phyloP scores from a whole-genome alignment of 2,329 filamentous ascomycete genomes.

The Orbilia ellipsospora region DNA sequence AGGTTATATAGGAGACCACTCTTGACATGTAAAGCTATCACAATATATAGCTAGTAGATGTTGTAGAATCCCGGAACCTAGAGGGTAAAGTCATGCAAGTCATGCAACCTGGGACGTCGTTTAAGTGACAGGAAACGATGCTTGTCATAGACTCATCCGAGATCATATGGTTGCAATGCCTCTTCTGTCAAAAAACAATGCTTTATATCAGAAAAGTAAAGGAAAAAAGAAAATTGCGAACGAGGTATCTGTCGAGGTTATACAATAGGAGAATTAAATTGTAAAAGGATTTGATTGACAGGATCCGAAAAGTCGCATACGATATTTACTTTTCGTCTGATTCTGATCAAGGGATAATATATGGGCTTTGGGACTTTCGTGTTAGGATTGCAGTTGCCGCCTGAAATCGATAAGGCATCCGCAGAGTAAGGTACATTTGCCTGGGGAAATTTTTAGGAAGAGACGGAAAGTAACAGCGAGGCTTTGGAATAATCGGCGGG shows the following conservation, averaged over 20 bases:
- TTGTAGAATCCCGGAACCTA: conserved; percentile 24
- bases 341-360: conserved; percentile 53
- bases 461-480: conserved; percentile 39
- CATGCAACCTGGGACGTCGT: conserved; percentile 18
- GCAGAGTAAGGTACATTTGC: conserved; percentile 52
- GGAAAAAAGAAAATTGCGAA: background rate
- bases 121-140: conserved; percentile 45
- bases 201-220: conserved; percentile 15
- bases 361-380: conserved; percentile 42
- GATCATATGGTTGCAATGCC: conserved; percentile 8
- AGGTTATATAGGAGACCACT: conserved; percentile 21
- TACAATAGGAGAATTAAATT: conserved; percentile 39
- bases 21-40: conserved; percentile 20
- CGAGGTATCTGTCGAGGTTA: conserved; percentile 23
- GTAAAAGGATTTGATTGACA: conserved; percentile 41
- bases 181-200: conserved; percentile 1
- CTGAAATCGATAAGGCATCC: conserved; percentile 56
- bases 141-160: conserved; percentile 50
- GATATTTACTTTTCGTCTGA: conserved; percentile 10
- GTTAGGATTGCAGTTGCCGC: conserved; percentile 52
- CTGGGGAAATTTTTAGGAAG: conserved; percentile 11
- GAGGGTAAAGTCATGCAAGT: conserved; percentile 35
- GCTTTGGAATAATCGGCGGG: conserved; percentile 43
- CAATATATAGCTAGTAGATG: conserved; percentile 11
- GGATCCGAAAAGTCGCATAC: conserved; percentile 42